Conservation (phyloP, 495 filamentous ascomycete species). For the Xylaria palmicola region DNA sequence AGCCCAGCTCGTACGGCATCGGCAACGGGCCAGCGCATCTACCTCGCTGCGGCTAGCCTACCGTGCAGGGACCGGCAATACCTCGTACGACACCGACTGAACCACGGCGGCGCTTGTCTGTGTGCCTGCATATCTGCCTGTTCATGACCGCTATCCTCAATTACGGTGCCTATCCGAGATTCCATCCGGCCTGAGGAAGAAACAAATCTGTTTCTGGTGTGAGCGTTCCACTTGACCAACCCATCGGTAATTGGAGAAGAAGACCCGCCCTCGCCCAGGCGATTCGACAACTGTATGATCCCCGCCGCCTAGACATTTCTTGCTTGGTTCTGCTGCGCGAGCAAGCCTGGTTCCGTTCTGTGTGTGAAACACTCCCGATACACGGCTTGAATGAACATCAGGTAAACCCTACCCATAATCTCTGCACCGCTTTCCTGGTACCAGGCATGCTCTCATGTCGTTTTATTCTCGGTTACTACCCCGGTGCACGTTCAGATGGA, state of each 20-base stretch:
- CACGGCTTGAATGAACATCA: slow-evolving; percentile 20
- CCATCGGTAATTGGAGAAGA: background rate
- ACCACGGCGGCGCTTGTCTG: background rate
- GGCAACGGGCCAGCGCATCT: slow-evolving; percentile 26
- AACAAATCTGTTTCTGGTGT: background rate
- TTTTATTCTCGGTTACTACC: slow-evolving; percentile 15
- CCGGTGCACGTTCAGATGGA: slow-evolving; percentile 9
- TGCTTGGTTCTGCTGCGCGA: slow-evolving; percentile 6
- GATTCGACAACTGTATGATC: slow-evolving; percentile 11
- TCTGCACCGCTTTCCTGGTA: slow-evolving; percentile 12
- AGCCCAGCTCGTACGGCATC: slow-evolving; percentile 17
- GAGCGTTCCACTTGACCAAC: background rate
- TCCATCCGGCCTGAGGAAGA: background rate
- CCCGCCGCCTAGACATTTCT: background rate
- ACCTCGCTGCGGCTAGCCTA: slow-evolving; percentile 27
- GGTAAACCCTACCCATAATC: slow-evolving; percentile 22
- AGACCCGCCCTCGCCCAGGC: background rate
- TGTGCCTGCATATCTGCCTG: too few species aligned
- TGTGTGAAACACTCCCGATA: slow-evolving; percentile 34
- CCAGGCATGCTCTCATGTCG: background rate
- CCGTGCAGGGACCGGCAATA: slow-evolving; percentile 29
- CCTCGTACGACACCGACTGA: slow-evolving; percentile 20
- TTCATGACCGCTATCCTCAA: background rate
- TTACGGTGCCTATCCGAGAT: background rate
- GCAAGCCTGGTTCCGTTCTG: slow-evolving; percentile 8